Percentiles rank a stretch among this genome's conserved stretches.
Conservation (phyloP, 2,329 filamentous ascomycete genomes). For the Cytospora piceicola region DNA sequence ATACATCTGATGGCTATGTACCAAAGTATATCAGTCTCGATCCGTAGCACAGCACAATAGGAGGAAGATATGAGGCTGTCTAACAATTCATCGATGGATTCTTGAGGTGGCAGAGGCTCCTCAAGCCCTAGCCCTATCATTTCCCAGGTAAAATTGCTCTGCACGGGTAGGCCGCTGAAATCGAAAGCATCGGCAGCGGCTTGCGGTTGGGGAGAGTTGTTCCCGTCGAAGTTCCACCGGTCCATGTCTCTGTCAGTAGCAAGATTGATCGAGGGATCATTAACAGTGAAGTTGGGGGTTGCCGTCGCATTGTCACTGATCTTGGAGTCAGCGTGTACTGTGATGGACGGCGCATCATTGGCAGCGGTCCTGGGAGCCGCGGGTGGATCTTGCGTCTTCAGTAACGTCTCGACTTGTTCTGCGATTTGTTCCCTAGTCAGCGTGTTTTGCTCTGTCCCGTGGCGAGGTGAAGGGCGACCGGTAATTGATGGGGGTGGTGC, state of each 20-base stretch:
- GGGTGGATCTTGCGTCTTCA: slow-evolving; percentile 76
- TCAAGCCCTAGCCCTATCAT: slow-evolving; percentile 64
- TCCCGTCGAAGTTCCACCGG: slow-evolving; percentile 58
- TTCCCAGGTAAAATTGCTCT: slow-evolving; percentile 76
- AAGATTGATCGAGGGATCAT: slow-evolving; percentile 53
- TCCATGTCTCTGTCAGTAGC: slow-evolving; percentile 54
- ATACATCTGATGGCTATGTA: slow-evolving; percentile 73
- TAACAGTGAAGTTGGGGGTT: slow-evolving; percentile 46
- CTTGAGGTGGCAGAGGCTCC: slow-evolving; percentile 61
- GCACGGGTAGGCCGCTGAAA: slow-evolving; percentile 58
- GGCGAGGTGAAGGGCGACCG: neutral
- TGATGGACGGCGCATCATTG: slow-evolving; percentile 37
- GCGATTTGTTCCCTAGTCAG: slow-evolving; percentile 30
- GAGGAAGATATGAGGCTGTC: neutral
- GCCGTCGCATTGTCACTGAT: slow-evolving; percentile 41
- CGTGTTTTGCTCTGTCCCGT: neutral
- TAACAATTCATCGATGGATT: slow-evolving; percentile 80
- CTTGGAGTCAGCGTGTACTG: slow-evolving; percentile 31
- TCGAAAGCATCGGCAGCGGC: slow-evolving; percentile 60
- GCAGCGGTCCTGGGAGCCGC: slow-evolving; percentile 21
- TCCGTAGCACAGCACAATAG: too few species aligned
- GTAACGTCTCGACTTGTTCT: slow-evolving; percentile 92
- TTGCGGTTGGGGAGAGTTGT: slow-evolving; percentile 52
- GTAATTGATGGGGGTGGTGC: slow-evolving; percentile 38
- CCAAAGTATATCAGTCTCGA: slow-evolving; percentile 2